phyloP scores from a whole-genome alignment of 169 alveolate species.

The Plasmodium gonderi region DNA sequence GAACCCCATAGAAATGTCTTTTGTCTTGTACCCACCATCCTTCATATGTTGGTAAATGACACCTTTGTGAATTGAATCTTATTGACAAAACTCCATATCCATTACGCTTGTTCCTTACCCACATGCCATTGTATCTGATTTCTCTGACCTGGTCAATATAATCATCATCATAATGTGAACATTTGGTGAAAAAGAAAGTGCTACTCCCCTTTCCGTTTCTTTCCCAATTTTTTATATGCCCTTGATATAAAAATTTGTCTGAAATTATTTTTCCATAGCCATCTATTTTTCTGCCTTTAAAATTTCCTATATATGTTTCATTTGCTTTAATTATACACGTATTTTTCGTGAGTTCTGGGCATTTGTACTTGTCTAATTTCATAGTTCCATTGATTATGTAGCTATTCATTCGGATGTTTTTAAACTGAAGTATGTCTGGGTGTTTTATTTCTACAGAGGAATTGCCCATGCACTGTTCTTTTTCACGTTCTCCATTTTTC shows the following conservation, averaged over 20 bases:
- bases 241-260: not conserved
- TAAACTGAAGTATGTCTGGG: not conserved
- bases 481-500: not conserved
- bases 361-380: not conserved
- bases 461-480: not conserved
- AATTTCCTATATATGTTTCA: constrained; percentile 6
- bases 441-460: constrained; percentile 9
- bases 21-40: constrained; percentile 31
- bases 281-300: constrained; percentile 4
- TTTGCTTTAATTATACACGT: not conserved
- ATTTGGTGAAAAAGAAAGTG: not conserved
- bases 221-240: constrained; percentile 12
- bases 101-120: constrained; percentile 34
- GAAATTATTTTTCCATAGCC: constrained; percentile 42
- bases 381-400: not conserved
- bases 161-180: not conserved
- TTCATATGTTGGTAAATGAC: constrained; percentile 8
- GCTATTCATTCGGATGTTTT: constrained; percentile 10
- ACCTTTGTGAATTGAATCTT: not conserved
- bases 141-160: not conserved
- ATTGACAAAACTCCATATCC: constrained; percentile 23
- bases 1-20: constrained; percentile 58
- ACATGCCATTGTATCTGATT: constrained; percentile 4
- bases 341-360: constrained; percentile 9
- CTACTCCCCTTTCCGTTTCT: not conserved